These are phyloP conservation scores for Diaporthe capsici DNA, from an alignment of 2,329 filamentous ascomycete species.

Conservation along the genomic window DNA sequence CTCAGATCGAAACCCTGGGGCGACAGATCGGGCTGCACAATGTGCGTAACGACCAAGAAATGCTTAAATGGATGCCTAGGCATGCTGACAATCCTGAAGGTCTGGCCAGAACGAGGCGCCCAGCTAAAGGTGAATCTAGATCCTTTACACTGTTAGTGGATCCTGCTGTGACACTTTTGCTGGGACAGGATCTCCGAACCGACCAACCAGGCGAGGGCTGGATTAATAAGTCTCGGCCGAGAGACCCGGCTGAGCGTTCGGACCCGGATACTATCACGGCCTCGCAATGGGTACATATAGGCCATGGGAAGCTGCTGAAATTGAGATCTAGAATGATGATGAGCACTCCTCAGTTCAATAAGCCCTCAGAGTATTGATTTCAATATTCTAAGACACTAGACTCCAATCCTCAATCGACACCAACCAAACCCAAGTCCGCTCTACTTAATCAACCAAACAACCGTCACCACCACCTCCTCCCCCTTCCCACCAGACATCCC, in stretches of 20 bases:
- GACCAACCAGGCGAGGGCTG: neutral
- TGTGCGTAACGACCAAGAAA: neutral
- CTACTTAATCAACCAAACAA: neutral
- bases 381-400: too few relatives aligned
- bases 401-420: rapidly evolving
- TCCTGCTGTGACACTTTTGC: neutral
- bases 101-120: conserved; percentile 8
- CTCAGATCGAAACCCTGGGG: neutral
- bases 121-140: neutral
- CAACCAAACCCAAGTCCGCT: neutral
- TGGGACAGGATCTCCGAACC: neutral
- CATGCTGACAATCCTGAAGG: neutral
- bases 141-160: neutral
- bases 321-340: too few relatives aligned
- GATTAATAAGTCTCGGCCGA: conserved; percentile 25
- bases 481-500: neutral
- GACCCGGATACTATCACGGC: neutral
- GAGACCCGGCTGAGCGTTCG: neutral
- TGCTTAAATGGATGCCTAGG: conserved; percentile 8
- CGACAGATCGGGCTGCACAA: neutral
- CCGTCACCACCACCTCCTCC: neutral
- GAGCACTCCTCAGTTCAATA: too few relatives aligned
- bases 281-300: neutral
- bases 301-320: too few relatives aligned
- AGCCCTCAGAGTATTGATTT: rapidly evolving